A percentile compares a stretch with the other conserved stretches of the same genome.
Evolutionary conservation across 108 stramenopile species (phyloP).

Genomic region (Epithemia pelagica): DNA sequence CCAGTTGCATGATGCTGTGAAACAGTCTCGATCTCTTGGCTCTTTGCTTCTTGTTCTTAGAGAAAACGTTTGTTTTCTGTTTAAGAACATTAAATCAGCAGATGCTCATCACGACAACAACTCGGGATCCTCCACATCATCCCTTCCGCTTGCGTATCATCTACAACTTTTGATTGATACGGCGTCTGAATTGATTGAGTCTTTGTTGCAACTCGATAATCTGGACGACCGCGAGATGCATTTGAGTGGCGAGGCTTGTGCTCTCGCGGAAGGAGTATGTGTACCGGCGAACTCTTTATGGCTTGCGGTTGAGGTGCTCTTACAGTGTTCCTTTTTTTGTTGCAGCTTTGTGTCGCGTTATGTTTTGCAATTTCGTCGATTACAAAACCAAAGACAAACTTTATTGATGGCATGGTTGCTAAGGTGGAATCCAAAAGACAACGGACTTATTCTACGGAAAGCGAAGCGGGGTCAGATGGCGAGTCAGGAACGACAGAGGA

Average conservation of each 20-base stretch:
- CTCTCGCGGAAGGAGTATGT: not conserved
- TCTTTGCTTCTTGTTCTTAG: constrained; percentile 18
- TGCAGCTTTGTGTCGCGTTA: constrained; percentile 8
- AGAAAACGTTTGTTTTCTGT: constrained; percentile 34
- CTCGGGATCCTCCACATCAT: too few relatives aligned
- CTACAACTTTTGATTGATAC: not conserved
- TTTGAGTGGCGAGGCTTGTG: not conserved
- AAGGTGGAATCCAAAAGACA: constrained; percentile 2
- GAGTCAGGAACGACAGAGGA: constrained; percentile 27
- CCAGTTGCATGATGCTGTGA: not conserved
- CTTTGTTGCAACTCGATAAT: not conserved
- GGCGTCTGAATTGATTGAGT: not conserved
- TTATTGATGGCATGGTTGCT: constrained; percentile 4
- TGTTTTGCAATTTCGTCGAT: constrained; percentile 47
- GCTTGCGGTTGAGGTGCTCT: not conserved
- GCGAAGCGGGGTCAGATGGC: constrained; percentile 18
- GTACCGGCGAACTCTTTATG: too few relatives aligned
- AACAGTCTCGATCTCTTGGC: constrained; percentile 11
- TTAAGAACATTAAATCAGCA: too few relatives aligned
- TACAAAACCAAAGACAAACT: constrained; percentile 43
- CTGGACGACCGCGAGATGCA: not conserved
- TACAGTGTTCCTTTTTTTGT: not conserved
- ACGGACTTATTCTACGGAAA: constrained; percentile 23
- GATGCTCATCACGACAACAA: too few relatives aligned
- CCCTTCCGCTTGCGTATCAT: too few relatives aligned